Evolutionary conservation across 148 eudicot species (phyloP), one percentile per base, ranked within the genome.

Genomic region (Arbutus unedo): DNA sequence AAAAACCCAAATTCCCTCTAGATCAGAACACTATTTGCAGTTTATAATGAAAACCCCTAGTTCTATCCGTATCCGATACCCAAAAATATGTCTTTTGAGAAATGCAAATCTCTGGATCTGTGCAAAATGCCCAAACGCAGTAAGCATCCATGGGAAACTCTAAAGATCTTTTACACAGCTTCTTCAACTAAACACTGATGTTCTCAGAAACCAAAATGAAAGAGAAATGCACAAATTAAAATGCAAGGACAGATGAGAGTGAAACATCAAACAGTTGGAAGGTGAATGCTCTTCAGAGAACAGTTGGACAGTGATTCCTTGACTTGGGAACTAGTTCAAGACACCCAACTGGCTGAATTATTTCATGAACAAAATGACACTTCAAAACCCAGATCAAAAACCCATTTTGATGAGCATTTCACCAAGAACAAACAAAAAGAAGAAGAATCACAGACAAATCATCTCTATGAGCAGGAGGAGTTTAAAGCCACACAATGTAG

Each of bases 351-450:
- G 53, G 55, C 18, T 21, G 47, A 76, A 38, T 31, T 67, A 15
- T 19, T 8, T 14, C 5, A 44, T 31, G 54, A 70, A 5, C 70
- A 79, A 49, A 71, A 71, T 18, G 2, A 38, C 51, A 79, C 16
- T 31, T 16, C 15, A 60, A 53, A 81, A 49, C 4, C 73, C 82
- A 85, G 82, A 73, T 78, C 82, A 51, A 51, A 60, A 72, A 47
- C 74, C 53, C 79, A 41, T 31, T 50, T 78, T 72, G 62, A 73
- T 43, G 50, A 66, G 45, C 72, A 64, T 60, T 25, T 59, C 47
- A 50, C 77, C 79, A 9, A 79, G 56, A 15, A 59, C 47, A 60
- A 49, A 3, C 48, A 41, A 70, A 70, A 70, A 70, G 10, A 70
- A 43, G 19, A 70, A 70, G 14, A 15, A 43, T n/a, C 4, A 48